Percentiles rank a stretch among this genome's conserved stretches.
phyloP scores from a whole-genome alignment of 176 grass and related monocot species.

The Aegilops bicornis region DNA sequence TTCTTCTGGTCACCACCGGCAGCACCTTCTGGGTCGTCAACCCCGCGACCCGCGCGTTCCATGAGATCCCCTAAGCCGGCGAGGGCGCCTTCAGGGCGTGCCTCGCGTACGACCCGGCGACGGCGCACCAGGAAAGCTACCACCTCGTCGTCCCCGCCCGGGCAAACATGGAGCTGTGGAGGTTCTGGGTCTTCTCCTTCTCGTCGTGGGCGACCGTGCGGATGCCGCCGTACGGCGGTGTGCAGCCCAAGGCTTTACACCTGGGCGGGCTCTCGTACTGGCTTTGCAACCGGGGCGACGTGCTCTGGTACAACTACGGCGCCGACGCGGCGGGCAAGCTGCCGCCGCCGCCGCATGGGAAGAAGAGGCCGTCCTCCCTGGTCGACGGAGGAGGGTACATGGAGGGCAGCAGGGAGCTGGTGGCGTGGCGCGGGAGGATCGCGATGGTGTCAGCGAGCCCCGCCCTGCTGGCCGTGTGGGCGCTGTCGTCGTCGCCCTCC shows the following conservation, averaged over 20 bases:
- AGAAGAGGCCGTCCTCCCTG: background rate
- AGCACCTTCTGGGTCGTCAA: conserved; percentile 1
- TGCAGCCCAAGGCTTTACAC: background rate
- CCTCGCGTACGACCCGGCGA: conserved; percentile 16
- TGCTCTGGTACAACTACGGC: background rate
- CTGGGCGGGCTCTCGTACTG: conserved; percentile 6
- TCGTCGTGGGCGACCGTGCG: background rate
- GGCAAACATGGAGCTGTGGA: background rate
- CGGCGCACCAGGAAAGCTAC: background rate
- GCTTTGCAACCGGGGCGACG: background rate
- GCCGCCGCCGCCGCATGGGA: background rate
- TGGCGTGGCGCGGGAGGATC: conserved; percentile 1
- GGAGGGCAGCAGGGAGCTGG: background rate
- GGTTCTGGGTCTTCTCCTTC: background rate
- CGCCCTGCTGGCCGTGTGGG: background rate
- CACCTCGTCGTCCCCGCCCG: background rate
- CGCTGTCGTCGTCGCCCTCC: background rate
- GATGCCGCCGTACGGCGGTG: background rate
- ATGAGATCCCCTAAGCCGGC: background rate
- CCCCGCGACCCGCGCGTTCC: background rate
- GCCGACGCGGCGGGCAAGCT: background rate
- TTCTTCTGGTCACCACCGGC: background rate
- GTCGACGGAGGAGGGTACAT: background rate
- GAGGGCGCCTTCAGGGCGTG: background rate
- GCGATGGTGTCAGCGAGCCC: background rate